Evolutionary conservation across 345 rosid species (phyloP), one percentile per base, ranked within the genome.

Genomic region (Eucalyptus tenuipes): DNA sequence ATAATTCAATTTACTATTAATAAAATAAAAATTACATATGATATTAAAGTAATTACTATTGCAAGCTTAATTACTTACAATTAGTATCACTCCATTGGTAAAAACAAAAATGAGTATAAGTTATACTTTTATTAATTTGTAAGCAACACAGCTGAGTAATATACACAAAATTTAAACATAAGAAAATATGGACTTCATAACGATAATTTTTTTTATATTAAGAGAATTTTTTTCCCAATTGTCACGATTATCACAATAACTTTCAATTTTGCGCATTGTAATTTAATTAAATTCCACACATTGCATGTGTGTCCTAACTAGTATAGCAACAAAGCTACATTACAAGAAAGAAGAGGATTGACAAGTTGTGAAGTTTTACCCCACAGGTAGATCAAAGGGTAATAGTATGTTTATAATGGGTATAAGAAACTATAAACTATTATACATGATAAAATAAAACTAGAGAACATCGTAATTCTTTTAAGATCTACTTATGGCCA

Each of bases 11-110:
- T 59, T 27, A 12, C 31, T 25, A 59, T 27, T 59, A 1, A 59
- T 22, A 59, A 59, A 59, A 57, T 57, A 24, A 59, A 10, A 59
- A 59, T 0, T 25, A 59, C 66, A 59, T 11, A 27, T 12, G n/a
- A 59, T 25, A 27, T 25, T 27, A 59, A 25, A 25, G 29, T 59
- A 25, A 27, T 14, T 59, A 59, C 66, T 27, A 59, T 59, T 8
- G 3, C 66, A 27, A 25, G 15, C 29, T 0, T 25, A 55, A 8
- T 59, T 0, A 59, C 66, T 1, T 25, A 59, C 5, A 59, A 59
- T 59, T 25, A 59, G 66, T 59, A 59, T 25, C 3, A 25, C n/a
- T 25, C n/a, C 66, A 11, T 24, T 57, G 14, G 66, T 5, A 49
- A 57, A 57, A 57, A 5, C 66, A 57, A 57, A 57, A 25, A 10